These are phyloP conservation scores for Biscogniauxia sp. DNA, from an alignment of 2,329 filamentous ascomycete species.

Conservation along the genomic window DNA sequence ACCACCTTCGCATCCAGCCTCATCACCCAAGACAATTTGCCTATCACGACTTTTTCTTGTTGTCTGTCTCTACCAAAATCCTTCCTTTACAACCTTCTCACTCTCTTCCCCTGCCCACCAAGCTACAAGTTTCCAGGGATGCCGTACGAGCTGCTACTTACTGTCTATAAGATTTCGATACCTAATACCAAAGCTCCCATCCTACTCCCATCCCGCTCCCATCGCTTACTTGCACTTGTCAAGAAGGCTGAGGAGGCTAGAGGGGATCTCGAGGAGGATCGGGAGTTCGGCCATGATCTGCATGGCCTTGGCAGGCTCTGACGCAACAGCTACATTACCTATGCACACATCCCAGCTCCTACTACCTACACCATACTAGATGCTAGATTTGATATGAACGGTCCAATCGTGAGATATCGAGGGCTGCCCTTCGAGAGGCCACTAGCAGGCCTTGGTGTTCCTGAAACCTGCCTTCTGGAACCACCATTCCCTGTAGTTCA, in stretches of 20 bases:
- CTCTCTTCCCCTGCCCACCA: too few species aligned
- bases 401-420: slow-evolving; percentile 2
- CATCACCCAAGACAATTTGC: background rate
- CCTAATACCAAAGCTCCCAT: too few species aligned
- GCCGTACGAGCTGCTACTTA: too few species aligned
- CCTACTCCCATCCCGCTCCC: too few species aligned
- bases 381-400: background rate
- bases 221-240: too few species aligned
- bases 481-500: background rate
- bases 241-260: background rate
- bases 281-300: slow-evolving; percentile 17
- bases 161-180: too few species aligned
- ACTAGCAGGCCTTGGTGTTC: slow-evolving; percentile 1
- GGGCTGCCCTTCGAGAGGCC: background rate
- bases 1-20: background rate
- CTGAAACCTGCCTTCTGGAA: background rate
- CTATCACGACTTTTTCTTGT: background rate
- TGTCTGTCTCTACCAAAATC: too few species aligned
- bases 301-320: slow-evolving; percentile 15
- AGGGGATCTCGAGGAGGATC: slow-evolving; percentile 16
- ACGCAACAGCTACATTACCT: slow-evolving; percentile 15
- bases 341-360: too few species aligned
- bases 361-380: slow-evolving; percentile 3
- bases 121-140: background rate
- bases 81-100: too few species aligned